phyloP scores from a whole-genome alignment of 371 early-diverging fungal genomes.

The Thermomucor indicae-seudaticae region DNA sequence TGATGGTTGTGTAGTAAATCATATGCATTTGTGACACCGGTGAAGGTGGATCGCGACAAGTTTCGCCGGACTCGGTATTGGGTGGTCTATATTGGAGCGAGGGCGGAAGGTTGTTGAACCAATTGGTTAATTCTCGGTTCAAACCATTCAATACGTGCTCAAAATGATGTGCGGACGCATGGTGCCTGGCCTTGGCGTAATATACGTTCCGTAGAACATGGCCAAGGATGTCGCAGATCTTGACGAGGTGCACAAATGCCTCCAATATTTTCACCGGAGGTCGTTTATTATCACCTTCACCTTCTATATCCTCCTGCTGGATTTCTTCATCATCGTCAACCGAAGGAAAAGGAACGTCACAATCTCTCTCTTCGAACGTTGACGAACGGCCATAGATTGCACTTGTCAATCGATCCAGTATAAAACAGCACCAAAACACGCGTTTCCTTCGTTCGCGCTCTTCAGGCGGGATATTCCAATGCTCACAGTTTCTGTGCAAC shows the following conservation, averaged over 20 bases:
- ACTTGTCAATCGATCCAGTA: constrained; percentile 39
- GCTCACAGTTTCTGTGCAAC: constrained; percentile 39
- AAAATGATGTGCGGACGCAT: constrained; percentile 18
- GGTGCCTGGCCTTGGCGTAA: constrained; percentile 31
- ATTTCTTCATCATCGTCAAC: constrained; percentile 36
- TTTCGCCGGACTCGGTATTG: constrained; percentile 5
- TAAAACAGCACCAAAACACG: constrained; percentile 49
- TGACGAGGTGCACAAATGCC: constrained; percentile 29
- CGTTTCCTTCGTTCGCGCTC: constrained; percentile 45
- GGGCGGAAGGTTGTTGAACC: constrained; percentile 41
- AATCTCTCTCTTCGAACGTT: constrained; percentile 40
- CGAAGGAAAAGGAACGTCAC: constrained; percentile 43
- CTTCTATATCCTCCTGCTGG: background rate
- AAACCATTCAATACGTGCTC: constrained; percentile 33
- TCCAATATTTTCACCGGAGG: constrained; percentile 26
- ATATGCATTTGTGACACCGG: constrained; percentile 42
- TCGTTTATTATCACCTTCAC: constrained; percentile 3
- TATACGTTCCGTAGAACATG: constrained; percentile 45
- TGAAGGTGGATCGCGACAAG: constrained; percentile 9
- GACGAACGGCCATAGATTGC: constrained; percentile 39
- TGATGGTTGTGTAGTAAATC: constrained; percentile 39
- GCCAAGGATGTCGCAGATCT: constrained; percentile 39
- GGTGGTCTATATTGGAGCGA: constrained; percentile 31
- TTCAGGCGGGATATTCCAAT: constrained; percentile 36
- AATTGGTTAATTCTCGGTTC: constrained; percentile 36